phyloP scores from a whole-genome alignment of 1,284 basidiomycete genomes.

The Lentinus polychrous region DNA sequence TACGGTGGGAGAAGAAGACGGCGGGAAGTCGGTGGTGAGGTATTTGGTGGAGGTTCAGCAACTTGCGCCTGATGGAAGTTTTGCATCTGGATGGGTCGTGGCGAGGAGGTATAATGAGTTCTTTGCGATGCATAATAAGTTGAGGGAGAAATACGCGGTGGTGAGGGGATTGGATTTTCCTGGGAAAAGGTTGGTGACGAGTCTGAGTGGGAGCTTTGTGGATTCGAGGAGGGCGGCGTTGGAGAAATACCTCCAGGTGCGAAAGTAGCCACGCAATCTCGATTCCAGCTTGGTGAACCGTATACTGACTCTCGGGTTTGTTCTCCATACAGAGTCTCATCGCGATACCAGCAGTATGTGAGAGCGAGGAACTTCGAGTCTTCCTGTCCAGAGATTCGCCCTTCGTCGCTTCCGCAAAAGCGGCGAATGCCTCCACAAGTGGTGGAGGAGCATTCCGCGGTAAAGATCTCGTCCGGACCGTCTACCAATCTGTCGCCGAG shows the following conservation, averaged over 20 bases:
- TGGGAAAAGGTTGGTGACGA: slow-evolving; percentile 82
- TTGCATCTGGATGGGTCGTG: slow-evolving; percentile 85
- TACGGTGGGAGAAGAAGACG: slow-evolving; percentile 67
- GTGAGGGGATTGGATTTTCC: slow-evolving; percentile 81
- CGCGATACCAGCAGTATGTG: slow-evolving; percentile 69
- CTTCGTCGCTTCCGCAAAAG: slow-evolving; percentile 44
- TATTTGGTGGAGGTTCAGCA: slow-evolving; percentile 94
- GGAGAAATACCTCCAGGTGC: slow-evolving; percentile 86
- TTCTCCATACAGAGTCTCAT: slow-evolving; percentile 54
- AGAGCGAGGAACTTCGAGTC: slow-evolving; percentile 73
- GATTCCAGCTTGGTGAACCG: background rate
- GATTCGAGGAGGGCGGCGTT: slow-evolving; percentile 74
- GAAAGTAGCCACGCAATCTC: slow-evolving; percentile 12
- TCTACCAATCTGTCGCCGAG: slow-evolving; percentile 85
- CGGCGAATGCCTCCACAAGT: slow-evolving; percentile 29
- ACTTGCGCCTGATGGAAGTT: slow-evolving; percentile 66
- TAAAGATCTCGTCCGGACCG: slow-evolving; percentile 69
- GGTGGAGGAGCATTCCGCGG: slow-evolving; percentile 46
- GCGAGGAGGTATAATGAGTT: slow-evolving; percentile 94
- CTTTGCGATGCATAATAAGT: slow-evolving; percentile 76
- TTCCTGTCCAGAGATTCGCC: slow-evolving; percentile 87
- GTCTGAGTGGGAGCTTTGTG: slow-evolving; percentile 76
- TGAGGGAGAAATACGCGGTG: slow-evolving; percentile 67
- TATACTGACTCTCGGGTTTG: background rate
- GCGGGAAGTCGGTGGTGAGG: slow-evolving; percentile 80